Evolutionary conservation across 2,329 filamentous ascomycete genomes (phyloP), one percentile per base, ranked within the genome.

Genomic region (Pseudogymnoascus sp.): DNA sequence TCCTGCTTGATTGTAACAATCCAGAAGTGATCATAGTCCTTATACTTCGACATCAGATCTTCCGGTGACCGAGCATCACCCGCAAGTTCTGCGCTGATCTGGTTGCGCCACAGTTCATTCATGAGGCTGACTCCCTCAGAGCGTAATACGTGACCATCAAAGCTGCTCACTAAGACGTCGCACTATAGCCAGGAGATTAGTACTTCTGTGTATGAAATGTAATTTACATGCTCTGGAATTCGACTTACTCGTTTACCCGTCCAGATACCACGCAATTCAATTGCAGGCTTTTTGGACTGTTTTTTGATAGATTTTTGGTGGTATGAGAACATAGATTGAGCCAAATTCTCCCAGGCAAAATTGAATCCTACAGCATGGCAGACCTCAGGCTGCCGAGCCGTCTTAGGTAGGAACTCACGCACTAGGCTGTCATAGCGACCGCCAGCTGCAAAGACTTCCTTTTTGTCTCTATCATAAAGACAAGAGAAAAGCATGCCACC

Each of bases 401-500:
- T 83, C 66, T 86, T 88, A 4, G 90, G 89, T 7, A 88, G 84
- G 71, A 96, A 90, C 65, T 96, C 90, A 72, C 87, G 87, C 67
- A 99, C 93, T 18, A 99, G 78, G 58, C 86, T 86, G 73, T 99
- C 96, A 72, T 99, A 99, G 59, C 95, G 86, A 2, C 95, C 95
- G 60, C 96, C 95, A 33, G 93, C 95, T 5, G 93, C 95, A 71
- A 97, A 91, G 0, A 97, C 90, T 68, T 95, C 89, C 68, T 84
- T 87, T 65, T 88, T 84, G 72, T 91, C 96, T 65, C 84, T 87
- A 72, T 97, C 93, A 66, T 93, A 91, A 1, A 97, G 78, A 70
- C 92, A 97, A 65, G 96, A 90, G 72, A 99, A 97, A 45, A 97
- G 79, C 28, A 97, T 80, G 6, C 93, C 93, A 0, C 89, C 89